phyloP scores from a whole-genome alignment of 1,139 yeast genomes.

The Kodamaea ohmeri region DNA sequence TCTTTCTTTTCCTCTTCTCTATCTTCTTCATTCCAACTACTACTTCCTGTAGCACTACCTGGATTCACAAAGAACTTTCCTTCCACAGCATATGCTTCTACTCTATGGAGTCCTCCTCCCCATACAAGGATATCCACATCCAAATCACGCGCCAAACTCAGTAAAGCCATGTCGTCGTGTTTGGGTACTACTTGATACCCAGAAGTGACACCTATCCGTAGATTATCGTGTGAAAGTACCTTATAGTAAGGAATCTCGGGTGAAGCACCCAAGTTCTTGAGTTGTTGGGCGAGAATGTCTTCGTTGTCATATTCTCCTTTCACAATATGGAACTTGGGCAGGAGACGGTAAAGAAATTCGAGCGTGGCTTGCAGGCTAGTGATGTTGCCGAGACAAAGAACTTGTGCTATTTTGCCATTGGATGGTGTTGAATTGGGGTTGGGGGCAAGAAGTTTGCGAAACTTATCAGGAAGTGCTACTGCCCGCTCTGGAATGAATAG shows the following conservation, averaged over 20 bases:
- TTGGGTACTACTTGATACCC: slow-evolving; percentile 85
- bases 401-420: slow-evolving; percentile 76
- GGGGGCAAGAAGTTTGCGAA: slow-evolving; percentile 67
- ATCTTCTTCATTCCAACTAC: slow-evolving; percentile 48
- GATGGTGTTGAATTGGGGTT: slow-evolving; percentile 36
- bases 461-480: slow-evolving; percentile 55
- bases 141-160: slow-evolving; percentile 82
- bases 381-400: slow-evolving; percentile 81
- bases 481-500: slow-evolving; percentile 87
- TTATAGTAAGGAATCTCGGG: slow-evolving; percentile 56
- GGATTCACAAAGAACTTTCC: slow-evolving; percentile 93
- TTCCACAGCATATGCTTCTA: slow-evolving; percentile 89
- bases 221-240: slow-evolving; percentile 64
- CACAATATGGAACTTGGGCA: slow-evolving; percentile 73
- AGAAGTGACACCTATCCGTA: slow-evolving; percentile 80
- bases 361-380: slow-evolving; percentile 66
- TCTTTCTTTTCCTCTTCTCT: slow-evolving; percentile 48
- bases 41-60: slow-evolving; percentile 95
- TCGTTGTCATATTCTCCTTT: slow-evolving; percentile 69
- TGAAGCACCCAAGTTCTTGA: slow-evolving; percentile 21
- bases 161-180: slow-evolving; percentile 79
- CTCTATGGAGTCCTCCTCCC: slow-evolving; percentile 88
- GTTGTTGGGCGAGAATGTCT: slow-evolving; percentile 33
- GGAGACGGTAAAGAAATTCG: slow-evolving; percentile 60
- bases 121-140: slow-evolving; percentile 91